phyloP scores from a whole-genome alignment of 2,329 filamentous ascomycete genomes.

The Nemania sp. region DNA sequence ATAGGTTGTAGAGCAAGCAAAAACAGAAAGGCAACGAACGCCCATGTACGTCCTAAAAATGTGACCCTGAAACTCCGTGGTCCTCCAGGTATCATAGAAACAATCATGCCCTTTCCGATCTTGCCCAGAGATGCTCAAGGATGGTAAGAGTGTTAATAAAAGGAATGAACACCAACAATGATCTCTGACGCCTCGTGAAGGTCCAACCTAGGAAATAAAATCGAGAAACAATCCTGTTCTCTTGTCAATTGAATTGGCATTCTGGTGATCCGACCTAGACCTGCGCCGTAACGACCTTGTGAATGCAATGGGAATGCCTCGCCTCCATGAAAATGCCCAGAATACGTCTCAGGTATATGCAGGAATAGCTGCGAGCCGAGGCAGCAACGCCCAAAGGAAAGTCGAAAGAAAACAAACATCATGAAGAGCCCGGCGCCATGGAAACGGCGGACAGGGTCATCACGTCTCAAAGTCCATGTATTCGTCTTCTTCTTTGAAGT shows the following conservation, averaged over 20 bases:
- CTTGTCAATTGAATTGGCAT: slow-evolving; percentile 23
- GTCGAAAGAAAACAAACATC: slow-evolving; percentile 22
- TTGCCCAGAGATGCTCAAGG: slow-evolving; percentile 35
- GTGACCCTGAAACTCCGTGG: slow-evolving; percentile 42
- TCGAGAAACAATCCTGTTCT: slow-evolving; percentile 20
- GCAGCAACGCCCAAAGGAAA: slow-evolving; percentile 36
- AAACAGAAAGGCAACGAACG: slow-evolving; percentile 26
- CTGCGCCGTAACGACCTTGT: slow-evolving; percentile 38
- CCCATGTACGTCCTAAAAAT: slow-evolving; percentile 30
- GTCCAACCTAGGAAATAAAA: slow-evolving; percentile 15
- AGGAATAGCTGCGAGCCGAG: slow-evolving; percentile 30
- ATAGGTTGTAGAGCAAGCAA: slow-evolving; percentile 3
- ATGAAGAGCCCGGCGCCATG: neutral
- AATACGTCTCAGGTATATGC: slow-evolving; percentile 31
- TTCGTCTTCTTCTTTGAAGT: slow-evolving; percentile 96
- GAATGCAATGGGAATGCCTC: slow-evolving; percentile 41
- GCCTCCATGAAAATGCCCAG: slow-evolving; percentile 37
- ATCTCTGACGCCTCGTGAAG: slow-evolving; percentile 23
- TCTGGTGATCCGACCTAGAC: slow-evolving; percentile 37
- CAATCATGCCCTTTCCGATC: slow-evolving; percentile 38
- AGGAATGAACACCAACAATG: slow-evolving; percentile 19
- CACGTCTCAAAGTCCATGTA: slow-evolving; percentile 58
- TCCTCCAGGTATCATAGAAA: slow-evolving; percentile 48
- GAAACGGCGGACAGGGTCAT: slow-evolving; percentile 2
- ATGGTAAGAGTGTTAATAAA: slow-evolving; percentile 29